Base-by-base conservation (phyloP, 306 rosid genomes). In the Cicer pinnatifidum region DNA sequence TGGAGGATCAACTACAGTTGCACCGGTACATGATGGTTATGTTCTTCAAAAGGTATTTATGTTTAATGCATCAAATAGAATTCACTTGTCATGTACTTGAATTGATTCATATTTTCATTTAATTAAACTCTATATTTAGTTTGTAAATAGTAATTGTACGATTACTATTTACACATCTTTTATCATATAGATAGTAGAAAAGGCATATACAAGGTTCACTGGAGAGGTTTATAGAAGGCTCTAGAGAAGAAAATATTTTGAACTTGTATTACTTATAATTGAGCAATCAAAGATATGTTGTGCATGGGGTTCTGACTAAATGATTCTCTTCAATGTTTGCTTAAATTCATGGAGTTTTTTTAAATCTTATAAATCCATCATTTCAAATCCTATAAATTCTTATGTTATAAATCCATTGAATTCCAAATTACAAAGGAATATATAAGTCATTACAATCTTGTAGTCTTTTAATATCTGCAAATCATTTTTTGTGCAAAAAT, bases 11-110 rank as follows among this genome's bases (percentile, higher is more conserved):
- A 94, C 96, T 33, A 91, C 97, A 54, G 87, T 94, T 82, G 99
- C 95, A 64, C 96, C 99, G 7, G 99, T 94, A 58, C 97, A 91
- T 83, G 99, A 94, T 81, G 99, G 99, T 59, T 94, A 91, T 81
- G 96, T 94, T 84, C 89, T 94, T 81, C 99, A 90, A 77, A 94
- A 94, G 96, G 99, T 94, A 87, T 35, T 66, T 23, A 64, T 60
- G 78, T 6, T 71, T 19, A 72, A 39, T 39, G 3, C 70, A 41
- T 59, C 57, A 11, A 37, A 6, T 59, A 52, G 23, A 77, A 67
- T 63, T 65, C 19, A 23, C 17, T 48, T 16, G 47, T 44, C 69
- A 75, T 69, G 12, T 80, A 61, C 58, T 59, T 62, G 35, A 61
- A 61, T 69, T 64, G 23, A 69, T 33, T 72, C 56, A 44, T 41